These are phyloP conservation scores for Parascedosporium putredinis DNA, from an alignment of 2,329 filamentous ascomycete species.

Conservation along the genomic window DNA sequence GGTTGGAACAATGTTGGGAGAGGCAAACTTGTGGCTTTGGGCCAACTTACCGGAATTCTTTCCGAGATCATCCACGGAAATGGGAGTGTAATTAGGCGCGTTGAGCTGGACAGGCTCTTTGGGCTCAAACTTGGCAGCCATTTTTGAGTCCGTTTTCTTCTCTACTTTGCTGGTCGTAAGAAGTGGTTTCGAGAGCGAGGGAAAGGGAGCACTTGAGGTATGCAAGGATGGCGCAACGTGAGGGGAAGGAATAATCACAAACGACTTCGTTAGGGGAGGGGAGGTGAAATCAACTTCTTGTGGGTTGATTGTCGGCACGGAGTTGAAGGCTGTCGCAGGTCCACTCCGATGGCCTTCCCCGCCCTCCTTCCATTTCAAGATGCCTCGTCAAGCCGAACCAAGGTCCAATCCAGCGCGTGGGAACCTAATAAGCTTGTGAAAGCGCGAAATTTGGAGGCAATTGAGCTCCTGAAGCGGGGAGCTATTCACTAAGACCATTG, in stretches of 20 bases:
- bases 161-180: background rate
- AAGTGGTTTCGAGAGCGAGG: background rate
- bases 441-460: no score
- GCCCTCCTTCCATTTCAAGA: background rate
- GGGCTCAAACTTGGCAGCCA: slow-evolving; percentile 64
- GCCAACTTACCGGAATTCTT: slow-evolving; percentile 65
- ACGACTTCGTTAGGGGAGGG: no score
- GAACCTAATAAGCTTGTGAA: no score
- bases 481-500: no score
- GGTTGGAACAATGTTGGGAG: no score
- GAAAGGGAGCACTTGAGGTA: no score
- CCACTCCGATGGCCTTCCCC: slow-evolving; percentile 1
- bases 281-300: no score
- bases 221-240: background rate
- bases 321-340: background rate
- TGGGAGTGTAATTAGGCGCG: slow-evolving; percentile 79
- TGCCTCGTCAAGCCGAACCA: background rate
- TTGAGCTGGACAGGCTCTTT: slow-evolving; percentile 66
- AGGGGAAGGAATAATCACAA: background rate
- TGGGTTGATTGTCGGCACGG: background rate
- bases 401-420: no score
- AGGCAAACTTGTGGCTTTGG: background rate
- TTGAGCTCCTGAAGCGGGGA: no score
- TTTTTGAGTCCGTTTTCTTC: slow-evolving; percentile 17
- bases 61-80: slow-evolving; percentile 67